Base-by-base conservation (phyloP, 164 flowering plant genomes). In the Annona squamosa region DNA sequence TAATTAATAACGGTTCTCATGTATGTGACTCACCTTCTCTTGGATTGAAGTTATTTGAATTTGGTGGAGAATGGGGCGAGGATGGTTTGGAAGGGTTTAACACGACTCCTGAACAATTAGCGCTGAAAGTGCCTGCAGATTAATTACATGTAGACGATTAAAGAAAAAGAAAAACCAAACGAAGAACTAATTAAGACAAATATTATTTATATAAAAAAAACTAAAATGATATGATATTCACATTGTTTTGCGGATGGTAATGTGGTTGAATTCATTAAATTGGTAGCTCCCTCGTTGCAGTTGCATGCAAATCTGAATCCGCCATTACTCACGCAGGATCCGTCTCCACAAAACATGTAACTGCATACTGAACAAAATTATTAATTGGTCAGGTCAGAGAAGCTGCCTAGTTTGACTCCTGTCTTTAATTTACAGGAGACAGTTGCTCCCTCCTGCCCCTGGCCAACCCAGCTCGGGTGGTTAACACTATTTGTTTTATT, bases 331-430 rank as follows among this genome's bases (percentile, higher is more conserved):
- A 72, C 73, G 63, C 89, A 86, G 2, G 19, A 76, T 63, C 87
- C 89, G 1, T 86, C 82, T 0, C 85, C 86, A 48, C 87, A 86
- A 82, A 81, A 86, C 41, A 76, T 69, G 1, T 73, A n/a, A 0
- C 2, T 2, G 74, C 89, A 86, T 67, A 81, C 89, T 86, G 81
- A 45, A 64, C 69, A 18, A 47, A 10, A 4, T n/a, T 3, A 69
- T 18, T 46, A 63, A 63, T n/a, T 18, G 13, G 37, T 26, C 37
- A 26, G 37, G 37, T 26, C 37, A 26, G 37, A 26, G 37, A 26
- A 26, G 37, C 37, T 26, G 37, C 37, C 37, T 26, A 26, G 37
- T 26, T 26, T 26, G 37, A 26, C 37, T 26, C 37, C 37, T 26
- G 37, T 26, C 37, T 26, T 26, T 26, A 26, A 26, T 26, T 26